Base-by-base conservation (phyloP, 306 rosid species). In the Rosa multiflora region DNA sequence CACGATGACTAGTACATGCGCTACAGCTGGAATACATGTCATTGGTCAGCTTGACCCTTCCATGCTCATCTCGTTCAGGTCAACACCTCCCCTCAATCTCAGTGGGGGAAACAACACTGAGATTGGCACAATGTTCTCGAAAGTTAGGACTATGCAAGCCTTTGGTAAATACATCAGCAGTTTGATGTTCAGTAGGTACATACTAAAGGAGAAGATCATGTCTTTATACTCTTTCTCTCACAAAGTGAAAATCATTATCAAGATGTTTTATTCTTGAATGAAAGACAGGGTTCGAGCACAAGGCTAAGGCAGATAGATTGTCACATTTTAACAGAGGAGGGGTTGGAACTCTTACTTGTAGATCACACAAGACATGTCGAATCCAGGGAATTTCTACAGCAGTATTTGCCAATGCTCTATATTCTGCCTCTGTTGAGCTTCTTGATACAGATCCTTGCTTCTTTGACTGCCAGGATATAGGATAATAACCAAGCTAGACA, bases 321-420 rank as follows among this genome's bases (percentile, higher is more conserved):
- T 59, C 53, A 61, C 1, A 64, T 1, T 43, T 21, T 2, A 44
- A 2, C 6, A 32, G 0, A 10, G 44, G 49, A 17, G 29, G 49
- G 7, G 14, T 2, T 0, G 12, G 43, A 6, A 48, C 5, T 5
- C 0, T 5, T 0, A 23, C 1, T 5, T 18, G n/a, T 7, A 52
- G 0, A n/a, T 29, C 78, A 6, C 8, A 39, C 4, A 15, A 35
- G 14, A 58, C 14, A 12, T 23, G 3, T 40, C 29, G 0, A 1
- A 75, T 4, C 58, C 58, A 75, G 23, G 0, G 11, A 6, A 75
- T 20, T 18, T 75, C 18, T 5, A 58, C 1, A 1, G 10, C 10
- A n/a, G 9, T 7, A 6, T 10, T 3, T 10, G 58, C 18, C 6
- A 56, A 13, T 5, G 13, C 26, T 3, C 14, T 46, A 26, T 61